Conservation (phyloP, 2,329 filamentous ascomycete genomes). For the Epichloe hybrida region DNA sequence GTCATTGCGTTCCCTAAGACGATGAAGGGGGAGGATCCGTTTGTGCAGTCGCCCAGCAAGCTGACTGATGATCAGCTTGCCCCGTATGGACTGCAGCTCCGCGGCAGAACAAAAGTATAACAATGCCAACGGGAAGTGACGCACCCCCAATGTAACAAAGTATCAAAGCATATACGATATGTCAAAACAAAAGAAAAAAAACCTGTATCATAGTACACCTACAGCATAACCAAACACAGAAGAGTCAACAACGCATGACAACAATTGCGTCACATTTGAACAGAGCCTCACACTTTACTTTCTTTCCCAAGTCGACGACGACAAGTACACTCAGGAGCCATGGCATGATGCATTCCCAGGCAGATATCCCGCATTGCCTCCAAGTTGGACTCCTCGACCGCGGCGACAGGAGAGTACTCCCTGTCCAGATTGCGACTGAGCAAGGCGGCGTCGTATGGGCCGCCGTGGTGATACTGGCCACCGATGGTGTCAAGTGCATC, state of each 20-base stretch:
- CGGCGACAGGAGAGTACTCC: constrained; percentile 58
- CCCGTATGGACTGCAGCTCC: constrained; percentile 31
- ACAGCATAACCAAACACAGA: no score
- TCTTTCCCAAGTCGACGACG: no score
- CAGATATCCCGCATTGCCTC: constrained; percentile 70
- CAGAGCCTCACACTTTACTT: no score
- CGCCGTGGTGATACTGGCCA: constrained; percentile 71
- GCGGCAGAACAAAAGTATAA: not conserved
- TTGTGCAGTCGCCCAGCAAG: constrained; percentile 63
- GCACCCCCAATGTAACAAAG: not conserved
- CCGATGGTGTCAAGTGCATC: constrained; percentile 63
- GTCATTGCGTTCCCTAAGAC: constrained; percentile 97
- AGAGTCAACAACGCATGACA: no score
- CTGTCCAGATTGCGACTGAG: constrained; percentile 56
- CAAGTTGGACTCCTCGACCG: constrained; percentile 56
- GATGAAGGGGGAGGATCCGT: constrained; percentile 67
- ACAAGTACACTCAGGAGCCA: no score
- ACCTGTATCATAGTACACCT: no score
- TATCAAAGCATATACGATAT: constrained; percentile 32
- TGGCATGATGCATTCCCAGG: constrained; percentile 52
- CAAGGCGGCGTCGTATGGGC: constrained; percentile 76
- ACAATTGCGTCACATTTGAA: no score
- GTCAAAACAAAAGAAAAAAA: not conserved
- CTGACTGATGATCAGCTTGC: constrained; percentile 45
- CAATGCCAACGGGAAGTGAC: not conserved